phyloP scores from a whole-genome alignment of 352 stramenopile species.

The Globisporangium middletonii region DNA sequence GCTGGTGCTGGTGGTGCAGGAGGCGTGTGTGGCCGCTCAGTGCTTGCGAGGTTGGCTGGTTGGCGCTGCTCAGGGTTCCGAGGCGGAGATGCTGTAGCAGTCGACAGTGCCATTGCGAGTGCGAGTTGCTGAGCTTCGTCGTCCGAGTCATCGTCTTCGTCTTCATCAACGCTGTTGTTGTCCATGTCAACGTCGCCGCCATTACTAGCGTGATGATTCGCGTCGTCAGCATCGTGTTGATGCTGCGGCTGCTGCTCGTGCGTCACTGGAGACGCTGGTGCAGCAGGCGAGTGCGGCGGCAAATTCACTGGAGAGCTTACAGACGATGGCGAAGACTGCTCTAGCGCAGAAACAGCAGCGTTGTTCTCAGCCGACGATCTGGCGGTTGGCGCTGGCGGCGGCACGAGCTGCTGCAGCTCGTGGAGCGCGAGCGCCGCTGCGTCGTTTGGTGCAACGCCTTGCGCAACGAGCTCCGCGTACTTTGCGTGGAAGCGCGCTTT shows the following conservation, averaged over 20 bases:
- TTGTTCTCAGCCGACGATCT: not conserved
- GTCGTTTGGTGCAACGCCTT: slow-evolving; percentile 53
- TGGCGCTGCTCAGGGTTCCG: no score
- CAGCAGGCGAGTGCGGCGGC: not conserved
- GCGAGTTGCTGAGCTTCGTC: slow-evolving; percentile 11
- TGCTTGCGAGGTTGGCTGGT: slow-evolving; percentile 1
- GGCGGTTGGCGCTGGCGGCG: not conserved
- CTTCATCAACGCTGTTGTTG: slow-evolving; percentile 9
- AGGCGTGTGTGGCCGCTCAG: slow-evolving; percentile 16
- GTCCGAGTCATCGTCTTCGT: not conserved
- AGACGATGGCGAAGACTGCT: not conserved
- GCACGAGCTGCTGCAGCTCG: slow-evolving; percentile 36
- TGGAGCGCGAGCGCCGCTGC: slow-evolving; percentile 48
- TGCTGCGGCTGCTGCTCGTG: not conserved
- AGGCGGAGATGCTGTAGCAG: slow-evolving; percentile 10
- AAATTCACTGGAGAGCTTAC: not conserved
- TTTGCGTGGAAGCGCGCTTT: slow-evolving; percentile 45
- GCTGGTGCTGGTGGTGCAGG: not conserved
- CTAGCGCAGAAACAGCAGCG: not conserved
- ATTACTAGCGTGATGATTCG: slow-evolving; percentile 1
- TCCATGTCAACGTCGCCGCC: slow-evolving; percentile 42
- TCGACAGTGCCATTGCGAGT: not conserved
- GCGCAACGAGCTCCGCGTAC: slow-evolving; percentile 42
- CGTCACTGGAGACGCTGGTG: not conserved
- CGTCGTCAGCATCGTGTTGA: not conserved